phyloP scores from a whole-genome alignment of 1,284 basidiomycete genomes.

The Ganoderma lucidum region DNA sequence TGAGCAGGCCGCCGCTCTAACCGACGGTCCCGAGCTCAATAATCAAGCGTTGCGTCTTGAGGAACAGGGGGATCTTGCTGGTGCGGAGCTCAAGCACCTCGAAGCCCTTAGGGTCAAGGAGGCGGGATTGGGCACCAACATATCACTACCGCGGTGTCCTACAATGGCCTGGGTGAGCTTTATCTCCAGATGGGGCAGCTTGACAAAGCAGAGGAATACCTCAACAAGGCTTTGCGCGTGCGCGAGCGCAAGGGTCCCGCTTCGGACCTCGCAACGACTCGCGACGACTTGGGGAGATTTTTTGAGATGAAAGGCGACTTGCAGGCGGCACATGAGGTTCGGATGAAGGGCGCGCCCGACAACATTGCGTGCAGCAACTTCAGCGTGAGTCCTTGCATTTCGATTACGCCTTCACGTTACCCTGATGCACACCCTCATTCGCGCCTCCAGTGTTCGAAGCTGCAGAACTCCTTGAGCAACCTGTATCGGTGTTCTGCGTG shows the following conservation, averaged over 20 bases:
- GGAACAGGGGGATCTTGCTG: conserved; percentile 37
- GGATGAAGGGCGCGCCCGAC: conserved; percentile 35
- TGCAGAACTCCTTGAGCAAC: conserved; percentile 13
- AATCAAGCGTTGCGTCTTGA: conserved; percentile 37
- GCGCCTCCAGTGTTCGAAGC: conserved; percentile 15
- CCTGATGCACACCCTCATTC: not conserved
- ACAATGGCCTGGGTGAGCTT: conserved; percentile 45
- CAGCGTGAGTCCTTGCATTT: conserved; percentile 18
- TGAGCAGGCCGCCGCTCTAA: conserved; percentile 12
- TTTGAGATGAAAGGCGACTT: conserved; percentile 44
- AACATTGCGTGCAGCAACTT: conserved; percentile 43
- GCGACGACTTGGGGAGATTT: conserved; percentile 45
- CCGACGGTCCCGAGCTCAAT: conserved; percentile 32
- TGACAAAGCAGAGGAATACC: conserved; percentile 44
- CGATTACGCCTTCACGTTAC: conserved; percentile 14
- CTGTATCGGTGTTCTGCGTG: conserved; percentile 22
- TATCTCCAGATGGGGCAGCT: conserved; percentile 42
- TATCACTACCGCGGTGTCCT: conserved; percentile 39
- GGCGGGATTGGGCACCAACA: conserved; percentile 28
- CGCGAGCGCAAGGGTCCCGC: conserved; percentile 32
- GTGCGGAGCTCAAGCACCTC: conserved; percentile 41
- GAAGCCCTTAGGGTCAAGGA: conserved; percentile 43
- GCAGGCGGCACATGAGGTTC: conserved; percentile 38
- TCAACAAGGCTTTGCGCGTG: conserved; percentile 41
- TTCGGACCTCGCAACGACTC: conserved; percentile 44